These are phyloP conservation scores for Pestalotiopsis sp. DNA, from an alignment of 2,329 filamentous ascomycete species.

Conservation along the genomic window DNA sequence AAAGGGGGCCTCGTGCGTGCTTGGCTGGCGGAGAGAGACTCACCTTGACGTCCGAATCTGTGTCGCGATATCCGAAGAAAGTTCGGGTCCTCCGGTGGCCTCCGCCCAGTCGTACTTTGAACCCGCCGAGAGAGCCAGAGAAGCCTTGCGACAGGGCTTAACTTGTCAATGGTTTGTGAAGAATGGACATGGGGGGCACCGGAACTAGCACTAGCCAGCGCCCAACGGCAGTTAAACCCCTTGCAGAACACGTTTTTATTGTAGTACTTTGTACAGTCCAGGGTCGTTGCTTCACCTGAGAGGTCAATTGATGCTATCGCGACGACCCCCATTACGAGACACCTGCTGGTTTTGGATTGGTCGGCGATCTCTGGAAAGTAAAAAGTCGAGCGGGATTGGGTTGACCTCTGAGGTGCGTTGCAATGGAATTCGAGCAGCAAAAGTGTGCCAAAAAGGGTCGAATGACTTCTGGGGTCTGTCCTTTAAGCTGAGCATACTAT, in stretches of 20 bases:
- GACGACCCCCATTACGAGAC: not conserved
- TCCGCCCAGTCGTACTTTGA: not conserved
- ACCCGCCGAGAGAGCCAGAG: not conserved
- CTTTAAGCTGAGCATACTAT: not conserved
- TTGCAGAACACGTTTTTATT: not conserved
- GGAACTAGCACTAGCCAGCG: not conserved
- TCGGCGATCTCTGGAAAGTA: not conserved
- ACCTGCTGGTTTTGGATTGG: not conserved
- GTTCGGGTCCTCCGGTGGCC: not conserved
- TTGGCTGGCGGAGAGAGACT: not conserved
- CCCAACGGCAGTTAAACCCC: not conserved
- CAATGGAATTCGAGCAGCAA: not conserved
- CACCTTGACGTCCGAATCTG: no score
- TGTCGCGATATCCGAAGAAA: not conserved
- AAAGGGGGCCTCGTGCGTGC: not conserved
- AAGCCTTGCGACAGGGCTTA: not conserved
- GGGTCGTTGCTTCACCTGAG: not conserved
- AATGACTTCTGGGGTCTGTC: not conserved
- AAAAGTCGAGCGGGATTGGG: no score
- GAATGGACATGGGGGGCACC: not conserved
- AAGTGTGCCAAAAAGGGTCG: not conserved
- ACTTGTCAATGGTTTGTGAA: not conserved
- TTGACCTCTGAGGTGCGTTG: no score
- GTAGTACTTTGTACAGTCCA: not conserved
- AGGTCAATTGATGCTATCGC: not conserved